Conservation (phyloP, 1,284 basidiomycete genomes). For the Irpex sp. region DNA sequence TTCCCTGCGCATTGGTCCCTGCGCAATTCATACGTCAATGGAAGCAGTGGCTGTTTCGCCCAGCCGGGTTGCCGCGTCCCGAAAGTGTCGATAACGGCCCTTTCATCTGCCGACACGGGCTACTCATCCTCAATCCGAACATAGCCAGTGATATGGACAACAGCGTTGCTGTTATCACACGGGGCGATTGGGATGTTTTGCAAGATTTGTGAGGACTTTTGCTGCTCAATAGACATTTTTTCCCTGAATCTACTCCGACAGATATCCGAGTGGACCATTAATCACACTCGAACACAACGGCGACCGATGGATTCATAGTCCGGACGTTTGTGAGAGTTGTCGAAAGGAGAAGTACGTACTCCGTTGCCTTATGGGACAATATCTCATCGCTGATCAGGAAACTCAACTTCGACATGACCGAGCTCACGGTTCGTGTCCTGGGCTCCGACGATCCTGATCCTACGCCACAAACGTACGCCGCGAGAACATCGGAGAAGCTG, state of each 20-base stretch:
- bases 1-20: constrained; percentile 56
- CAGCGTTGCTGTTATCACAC: constrained; percentile 50
- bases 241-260: constrained; percentile 23
- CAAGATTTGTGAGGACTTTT: constrained; percentile 40
- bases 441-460: constrained; percentile 27
- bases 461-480: constrained; percentile 23
- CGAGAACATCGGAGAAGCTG: constrained; percentile 8
- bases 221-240: background rate
- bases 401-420: constrained; percentile 31
- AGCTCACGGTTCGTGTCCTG: constrained; percentile 31
- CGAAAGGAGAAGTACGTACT: constrained; percentile 50
- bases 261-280: constrained; percentile 56
- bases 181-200: constrained; percentile 61
- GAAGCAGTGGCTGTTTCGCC: constrained; percentile 64
- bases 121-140: constrained; percentile 67
- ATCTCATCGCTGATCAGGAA: constrained; percentile 23
- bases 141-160: constrained; percentile 50
- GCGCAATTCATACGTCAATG: constrained; percentile 59
- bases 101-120: constrained; percentile 65
- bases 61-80: constrained; percentile 54
- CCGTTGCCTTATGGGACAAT: background rate
- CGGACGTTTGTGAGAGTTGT: constrained; percentile 59
- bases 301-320: constrained; percentile 40
- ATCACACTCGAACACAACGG: constrained; percentile 47
- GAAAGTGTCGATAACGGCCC: constrained; percentile 54